Evolutionary conservation across 257 asterid species (phyloP), one percentile per base, ranked within the genome.

Genomic region (Anisodus tanguticus): DNA sequence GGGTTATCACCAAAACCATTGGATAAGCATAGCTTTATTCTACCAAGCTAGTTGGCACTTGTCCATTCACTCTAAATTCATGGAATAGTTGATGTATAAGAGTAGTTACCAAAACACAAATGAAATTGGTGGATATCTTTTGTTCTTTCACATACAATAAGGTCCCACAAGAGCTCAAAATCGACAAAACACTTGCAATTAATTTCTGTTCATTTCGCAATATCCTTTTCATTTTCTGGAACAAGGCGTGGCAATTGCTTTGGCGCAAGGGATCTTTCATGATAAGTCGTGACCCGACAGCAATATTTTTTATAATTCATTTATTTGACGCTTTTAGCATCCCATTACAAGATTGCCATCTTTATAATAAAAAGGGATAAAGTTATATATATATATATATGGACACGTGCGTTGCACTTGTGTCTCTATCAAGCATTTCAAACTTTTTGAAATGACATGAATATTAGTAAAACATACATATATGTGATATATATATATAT

Each of bases 281-380:
- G 47, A 49, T 26, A 77, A 62, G 55, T 45, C 82, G 82, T 43
- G 72, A 39, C 1, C 81, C 81, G 35, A 80, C 84, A 55, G 49
- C 37, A 77, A 51, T 78, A 39, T 37, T 71, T 10, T 26, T 63
- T 8, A 19, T 11, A 67, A 12, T 43, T n/a, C 70, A 16, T 13
- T 72, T 17, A 13, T 80, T 86, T 17, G 45, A 49, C 86, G n/a
- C 68, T 49, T 82, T 62, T 72, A 43, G 81, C 81, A 41, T 68
- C 39, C 6, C 16, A 47, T 4, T 17, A 60, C 54, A 58, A 79
- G 82, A 69, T 69, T 80, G 59, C 83, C 66, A 57, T 39, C n/a
- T n/a, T n/a, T n/a, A n/a, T n/a, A n/a, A n/a, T n/a, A n/a, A n/a
- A n/a, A n/a, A n/a, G n/a, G n/a, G n/a, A n/a, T n/a, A n/a, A n/a